Base-by-base conservation (phyloP, 164 flowering plant genomes). In the Brasenia schreberi region DNA sequence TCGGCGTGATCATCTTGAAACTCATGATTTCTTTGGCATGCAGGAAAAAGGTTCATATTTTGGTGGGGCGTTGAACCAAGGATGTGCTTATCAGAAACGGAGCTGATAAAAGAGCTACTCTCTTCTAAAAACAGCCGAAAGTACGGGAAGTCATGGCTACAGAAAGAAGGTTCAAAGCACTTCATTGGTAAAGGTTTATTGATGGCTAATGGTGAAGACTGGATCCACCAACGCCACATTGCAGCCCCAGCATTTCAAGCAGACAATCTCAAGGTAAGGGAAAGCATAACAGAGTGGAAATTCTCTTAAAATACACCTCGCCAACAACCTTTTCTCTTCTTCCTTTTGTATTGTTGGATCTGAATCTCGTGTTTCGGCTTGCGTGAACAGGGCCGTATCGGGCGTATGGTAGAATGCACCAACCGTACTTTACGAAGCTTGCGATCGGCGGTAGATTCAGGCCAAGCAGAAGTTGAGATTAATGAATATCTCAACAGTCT, bases 1-100 rank as follows among this genome's bases (percentile, higher is more conserved):
- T 19, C 23, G 7, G 5, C 60, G 33, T 16, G 1, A 23, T 23
- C 27, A 56, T 56, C 59, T 56, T 56, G 59, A 56, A n/a, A 56
- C 16, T 56, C 17, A 19, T 7, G 33, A 18, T 9, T 45, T 17
- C 18, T 4, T 7, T 3, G 5, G 45, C 7, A 2, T 49, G 62
- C 76, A 93, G 98, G 99, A 60, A 89, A 89, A 61, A 74, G 96
- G 27, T 94, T 87, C 39, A 74, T 94, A 71, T 87, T 76, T 64
- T 94, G 99, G 99, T 79, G 81, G 56, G 97, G 96, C 43, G 74
- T 75, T 1, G 99, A 94, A 76, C 99, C 99, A 0, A 68, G 97
- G 77, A 78, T 94, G 87, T 89, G 96, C 77, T 58, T 94, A 64
- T 75, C 88, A 0, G 97, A 94, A 65, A 79, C 81, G 2, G 83